Percentiles rank a stretch among this genome's conserved stretches.
Evolutionary conservation across 2,329 filamentous ascomycete genomes (phyloP).

Genomic region (Aaosphaeria arxii): DNA sequence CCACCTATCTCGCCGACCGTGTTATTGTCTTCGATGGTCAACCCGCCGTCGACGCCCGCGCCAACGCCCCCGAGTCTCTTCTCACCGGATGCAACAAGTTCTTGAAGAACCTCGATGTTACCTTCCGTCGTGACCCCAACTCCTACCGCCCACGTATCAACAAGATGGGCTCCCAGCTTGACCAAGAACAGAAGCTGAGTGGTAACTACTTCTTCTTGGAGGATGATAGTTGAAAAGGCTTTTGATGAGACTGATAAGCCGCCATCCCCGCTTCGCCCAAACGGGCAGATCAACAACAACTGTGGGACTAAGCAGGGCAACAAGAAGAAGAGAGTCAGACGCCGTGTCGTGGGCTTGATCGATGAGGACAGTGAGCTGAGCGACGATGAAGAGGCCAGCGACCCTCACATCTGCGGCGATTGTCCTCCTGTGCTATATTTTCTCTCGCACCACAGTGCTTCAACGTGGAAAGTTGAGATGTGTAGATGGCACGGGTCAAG

Average conservation of each 20-base stretch:
- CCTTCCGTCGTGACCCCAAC: conserved; percentile 95
- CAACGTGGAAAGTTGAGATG: background rate
- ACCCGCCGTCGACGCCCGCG: conserved; percentile 83
- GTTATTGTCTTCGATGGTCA: conserved; percentile 98
- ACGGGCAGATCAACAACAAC: conserved; percentile 42
- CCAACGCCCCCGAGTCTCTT: conserved; percentile 86
- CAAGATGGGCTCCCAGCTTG: conserved; percentile 91
- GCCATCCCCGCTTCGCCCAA: conserved; percentile 29
- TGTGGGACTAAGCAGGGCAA: conserved; percentile 35
- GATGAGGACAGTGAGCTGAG: conserved; percentile 55
- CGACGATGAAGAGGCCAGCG: conserved; percentile 65
- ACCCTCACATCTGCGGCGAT: conserved; percentile 56
- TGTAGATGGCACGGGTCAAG: conserved; percentile 49
- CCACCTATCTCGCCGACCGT: conserved; percentile 77
- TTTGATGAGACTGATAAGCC: conserved; percentile 46
- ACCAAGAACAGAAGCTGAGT: conserved; percentile 91
- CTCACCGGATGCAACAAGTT: conserved; percentile 96
- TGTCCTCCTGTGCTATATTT: conserved; percentile 58
- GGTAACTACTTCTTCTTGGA: conserved; percentile 99
- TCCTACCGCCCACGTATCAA: conserved; percentile 98
- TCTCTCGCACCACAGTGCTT: background rate
- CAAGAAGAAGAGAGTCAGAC: conserved; percentile 31
- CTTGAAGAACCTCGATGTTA: conserved; percentile 94
- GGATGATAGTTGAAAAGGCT: conserved; percentile 72
- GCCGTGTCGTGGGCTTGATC: conserved; percentile 32